Conservation (phyloP, 1,139 yeast species). For the Hanseniaspora uvarum region DNA sequence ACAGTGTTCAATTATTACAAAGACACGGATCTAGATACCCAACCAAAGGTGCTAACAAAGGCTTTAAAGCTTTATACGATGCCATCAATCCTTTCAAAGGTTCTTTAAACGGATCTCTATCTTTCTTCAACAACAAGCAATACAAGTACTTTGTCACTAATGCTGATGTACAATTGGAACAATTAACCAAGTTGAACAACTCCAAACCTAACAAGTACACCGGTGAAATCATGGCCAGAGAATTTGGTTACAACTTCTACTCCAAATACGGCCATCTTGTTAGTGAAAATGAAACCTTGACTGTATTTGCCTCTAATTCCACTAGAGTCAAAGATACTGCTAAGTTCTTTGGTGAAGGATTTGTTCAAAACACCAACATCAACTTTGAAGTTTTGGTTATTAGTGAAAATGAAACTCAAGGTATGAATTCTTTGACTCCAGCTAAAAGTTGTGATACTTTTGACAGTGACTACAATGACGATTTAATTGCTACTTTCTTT, state of each 20-base stretch:
- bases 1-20: slow-evolving; percentile 51
- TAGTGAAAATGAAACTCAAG: slow-evolving; percentile 32
- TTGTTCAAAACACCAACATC: slow-evolving; percentile 34
- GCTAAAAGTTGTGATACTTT: slow-evolving; percentile 30
- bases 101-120: slow-evolving; percentile 26
- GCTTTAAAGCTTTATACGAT: slow-evolving; percentile 20
- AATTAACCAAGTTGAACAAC: slow-evolving; percentile 23
- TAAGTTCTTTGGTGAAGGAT: slow-evolving; percentile 28
- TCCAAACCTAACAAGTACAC: slow-evolving; percentile 22
- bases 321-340: slow-evolving; percentile 25
- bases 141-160: slow-evolving; percentile 24
- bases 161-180: slow-evolving; percentile 26
- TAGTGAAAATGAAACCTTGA: slow-evolving; percentile 17
- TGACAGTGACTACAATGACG: slow-evolving; percentile 25
- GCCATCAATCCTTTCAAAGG: slow-evolving; percentile 21
- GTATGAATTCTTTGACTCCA: slow-evolving; percentile 38
- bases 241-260: slow-evolving; percentile 23
- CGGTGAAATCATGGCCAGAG: slow-evolving; percentile 25
- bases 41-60: slow-evolving; percentile 30
- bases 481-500: slow-evolving; percentile 22
- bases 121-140: slow-evolving; percentile 34
- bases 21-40: slow-evolving; percentile 73
- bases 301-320: slow-evolving; percentile 24
- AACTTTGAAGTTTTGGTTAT: slow-evolving; percentile 26
- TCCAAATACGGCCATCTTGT: slow-evolving; percentile 21